phyloP scores from a whole-genome alignment of 495 filamentous ascomycete species.

The Cladorrhinum samala region DNA sequence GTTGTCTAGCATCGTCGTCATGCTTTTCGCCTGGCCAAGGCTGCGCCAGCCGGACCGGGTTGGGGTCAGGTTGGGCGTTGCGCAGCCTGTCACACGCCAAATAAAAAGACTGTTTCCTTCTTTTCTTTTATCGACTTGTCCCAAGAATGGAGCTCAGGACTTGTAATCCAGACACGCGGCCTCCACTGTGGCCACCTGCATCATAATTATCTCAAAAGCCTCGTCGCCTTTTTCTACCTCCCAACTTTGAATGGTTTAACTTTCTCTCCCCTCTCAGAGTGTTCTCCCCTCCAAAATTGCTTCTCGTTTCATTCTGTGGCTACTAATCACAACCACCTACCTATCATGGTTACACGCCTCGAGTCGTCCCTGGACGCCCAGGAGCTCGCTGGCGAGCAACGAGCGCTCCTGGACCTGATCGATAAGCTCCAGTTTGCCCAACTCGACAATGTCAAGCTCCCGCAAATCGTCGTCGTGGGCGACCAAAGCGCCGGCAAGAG shows the following conservation, averaged over 20 bases:
- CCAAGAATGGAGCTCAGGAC: not conserved
- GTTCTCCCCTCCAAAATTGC: not conserved
- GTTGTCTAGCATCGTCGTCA: not conserved
- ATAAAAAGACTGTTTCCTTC: too few species aligned
- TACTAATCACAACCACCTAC: too few species aligned
- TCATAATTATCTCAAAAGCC: not conserved
- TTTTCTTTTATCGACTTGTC: not conserved
- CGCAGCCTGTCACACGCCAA: too few species aligned
- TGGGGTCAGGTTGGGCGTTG: not conserved
- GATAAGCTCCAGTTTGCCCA: conserved; percentile 38
- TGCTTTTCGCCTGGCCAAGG: not conserved
- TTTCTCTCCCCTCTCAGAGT: not conserved
- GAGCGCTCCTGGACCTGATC: conserved; percentile 32
- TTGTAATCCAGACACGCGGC: not conserved
- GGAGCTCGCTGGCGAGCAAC: conserved; percentile 32
- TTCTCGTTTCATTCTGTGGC: too few species aligned
- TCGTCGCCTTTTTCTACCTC: not conserved
- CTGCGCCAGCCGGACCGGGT: too few species aligned
- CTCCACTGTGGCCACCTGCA: not conserved
- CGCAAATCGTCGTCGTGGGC: conserved; percentile 69
- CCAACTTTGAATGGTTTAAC: not conserved
- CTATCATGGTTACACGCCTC: conserved; percentile 21
- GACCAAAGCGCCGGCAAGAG: conserved; percentile 69
- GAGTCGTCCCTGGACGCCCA: conserved; percentile 31
- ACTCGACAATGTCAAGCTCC: conserved; percentile 45